These are phyloP conservation scores for Haplosporangium sp. DNA, from an alignment of 371 early-diverging fungal genomes.

Conservation along the genomic window DNA sequence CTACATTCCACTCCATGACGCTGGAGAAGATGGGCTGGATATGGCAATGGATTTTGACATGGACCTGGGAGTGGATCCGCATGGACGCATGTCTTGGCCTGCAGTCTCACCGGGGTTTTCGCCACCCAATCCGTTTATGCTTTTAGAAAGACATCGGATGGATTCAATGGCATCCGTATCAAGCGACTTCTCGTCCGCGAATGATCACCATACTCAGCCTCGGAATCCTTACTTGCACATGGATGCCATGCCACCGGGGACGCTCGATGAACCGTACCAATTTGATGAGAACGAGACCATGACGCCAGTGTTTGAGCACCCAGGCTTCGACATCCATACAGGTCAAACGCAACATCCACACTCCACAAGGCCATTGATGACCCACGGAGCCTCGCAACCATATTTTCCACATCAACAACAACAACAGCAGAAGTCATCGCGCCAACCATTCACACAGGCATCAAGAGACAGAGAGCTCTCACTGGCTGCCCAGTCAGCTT, in stretches of 20 bases:
- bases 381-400: background rate
- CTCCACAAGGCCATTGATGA: background rate
- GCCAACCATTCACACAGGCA: slow-evolving; percentile 1
- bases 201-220: slow-evolving; percentile 19
- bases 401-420: slow-evolving; percentile 8
- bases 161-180: slow-evolving; percentile 33
- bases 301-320: slow-evolving; percentile 28
- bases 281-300: slow-evolving; percentile 34
- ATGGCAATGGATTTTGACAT: slow-evolving; percentile 49
- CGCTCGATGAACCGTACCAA: slow-evolving; percentile 31
- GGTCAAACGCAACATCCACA: slow-evolving; percentile 10
- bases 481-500: slow-evolving; percentile 30
- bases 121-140: slow-evolving; percentile 17
- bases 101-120: slow-evolving; percentile 18
- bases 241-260: slow-evolving; percentile 14
- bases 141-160: slow-evolving; percentile 31
- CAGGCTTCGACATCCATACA: slow-evolving; percentile 3
- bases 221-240: slow-evolving; percentile 30
- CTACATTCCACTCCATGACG: slow-evolving; percentile 45
- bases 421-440: slow-evolving; percentile 10
- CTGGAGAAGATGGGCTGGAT: slow-evolving; percentile 44
- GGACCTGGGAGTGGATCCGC: slow-evolving; percentile 33
- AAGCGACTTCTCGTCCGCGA: slow-evolving; percentile 27
- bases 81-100: slow-evolving; percentile 26
- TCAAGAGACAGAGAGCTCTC: slow-evolving; percentile 30